Conservation (phyloP, 2,329 filamentous ascomycete species). For the Septoria linicola region DNA sequence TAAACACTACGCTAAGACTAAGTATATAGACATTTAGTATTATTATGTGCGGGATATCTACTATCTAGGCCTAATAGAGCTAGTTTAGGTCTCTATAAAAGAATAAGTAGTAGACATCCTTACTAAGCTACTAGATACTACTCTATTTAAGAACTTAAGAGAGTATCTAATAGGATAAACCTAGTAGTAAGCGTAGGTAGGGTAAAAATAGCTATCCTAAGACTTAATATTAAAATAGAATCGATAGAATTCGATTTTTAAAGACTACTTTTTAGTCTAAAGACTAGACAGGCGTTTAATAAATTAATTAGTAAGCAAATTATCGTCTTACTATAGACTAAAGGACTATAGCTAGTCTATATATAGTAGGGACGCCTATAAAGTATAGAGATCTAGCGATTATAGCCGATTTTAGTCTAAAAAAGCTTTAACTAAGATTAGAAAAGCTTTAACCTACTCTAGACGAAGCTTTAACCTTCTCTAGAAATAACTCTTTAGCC, state of each 20-base stretch:
- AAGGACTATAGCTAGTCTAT: neutral
- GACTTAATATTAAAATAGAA: neutral
- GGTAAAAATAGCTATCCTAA: no score
- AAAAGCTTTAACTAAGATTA: neutral
- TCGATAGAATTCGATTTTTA: neutral
- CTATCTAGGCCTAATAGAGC: neutral
- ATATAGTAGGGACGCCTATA: neutral
- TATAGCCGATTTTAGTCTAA: neutral
- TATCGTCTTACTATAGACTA: neutral
- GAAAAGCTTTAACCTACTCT: neutral
- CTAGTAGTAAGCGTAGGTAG: no score
- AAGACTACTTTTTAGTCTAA: neutral
- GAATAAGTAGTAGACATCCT: conserved; percentile 13
- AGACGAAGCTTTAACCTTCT: neutral
- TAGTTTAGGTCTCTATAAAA: conserved; percentile 13
- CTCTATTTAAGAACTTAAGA: neutral
- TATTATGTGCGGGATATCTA: conserved; percentile 5
- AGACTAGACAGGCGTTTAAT: no score
- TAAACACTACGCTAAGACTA: conserved; percentile 7
- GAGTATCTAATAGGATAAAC: conserved; percentile 1
- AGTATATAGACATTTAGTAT: conserved; percentile 18
- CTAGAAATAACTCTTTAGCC: no score
- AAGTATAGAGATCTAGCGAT: neutral
- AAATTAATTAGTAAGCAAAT: no score
- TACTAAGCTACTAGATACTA: conserved; percentile 5